These are phyloP conservation scores for Aspergillus tanneri DNA, from an alignment of 2,329 filamentous ascomycete genomes.

Conservation along the genomic window DNA sequence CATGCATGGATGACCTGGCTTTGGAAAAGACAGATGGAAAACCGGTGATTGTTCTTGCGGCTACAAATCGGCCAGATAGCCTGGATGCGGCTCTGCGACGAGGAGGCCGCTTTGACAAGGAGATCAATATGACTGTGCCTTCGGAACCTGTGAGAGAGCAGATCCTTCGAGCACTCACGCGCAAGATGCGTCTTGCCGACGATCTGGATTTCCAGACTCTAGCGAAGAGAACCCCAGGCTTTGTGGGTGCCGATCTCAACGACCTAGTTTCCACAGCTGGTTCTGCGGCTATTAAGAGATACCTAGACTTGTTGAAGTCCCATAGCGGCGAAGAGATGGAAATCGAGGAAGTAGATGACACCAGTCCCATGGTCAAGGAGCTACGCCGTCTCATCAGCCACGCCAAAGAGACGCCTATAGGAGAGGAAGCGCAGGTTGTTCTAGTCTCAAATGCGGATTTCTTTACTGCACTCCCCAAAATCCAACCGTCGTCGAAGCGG, in stretches of 20 bases:
- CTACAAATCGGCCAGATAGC: slow-evolving; percentile 84
- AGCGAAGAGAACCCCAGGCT: slow-evolving; percentile 84
- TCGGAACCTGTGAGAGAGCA: slow-evolving; percentile 73
- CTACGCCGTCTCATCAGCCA: slow-evolving; percentile 56
- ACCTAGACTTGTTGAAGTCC: slow-evolving; percentile 53
- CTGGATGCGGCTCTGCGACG: slow-evolving; percentile 75
- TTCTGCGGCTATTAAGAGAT: slow-evolving; percentile 62
- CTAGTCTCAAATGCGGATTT: slow-evolving; percentile 69
- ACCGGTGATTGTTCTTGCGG: slow-evolving; percentile 84
- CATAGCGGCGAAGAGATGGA: slow-evolving; percentile 53
- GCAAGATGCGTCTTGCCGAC: slow-evolving; percentile 61
- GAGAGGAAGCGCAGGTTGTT: slow-evolving; percentile 55
- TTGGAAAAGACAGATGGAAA: slow-evolving; percentile 70
- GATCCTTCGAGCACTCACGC: slow-evolving; percentile 73
- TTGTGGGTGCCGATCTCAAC: slow-evolving; percentile 85
- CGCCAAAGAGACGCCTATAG: slow-evolving; percentile 52
- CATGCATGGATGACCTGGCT: slow-evolving; percentile 80
- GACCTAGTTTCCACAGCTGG: slow-evolving; percentile 67
- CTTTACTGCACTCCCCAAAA: slow-evolving; percentile 67
- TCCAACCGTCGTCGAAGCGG: slow-evolving; percentile 79
- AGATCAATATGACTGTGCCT: slow-evolving; percentile 84
- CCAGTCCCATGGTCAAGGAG: slow-evolving; percentile 45
- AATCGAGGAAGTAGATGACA: slow-evolving; percentile 44
- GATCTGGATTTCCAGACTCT: slow-evolving; percentile 73
- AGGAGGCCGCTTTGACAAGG: slow-evolving; percentile 75